Evolutionary conservation across 805 yeast genomes (phyloP).

Genomic region (Kuraishia cidri): DNA sequence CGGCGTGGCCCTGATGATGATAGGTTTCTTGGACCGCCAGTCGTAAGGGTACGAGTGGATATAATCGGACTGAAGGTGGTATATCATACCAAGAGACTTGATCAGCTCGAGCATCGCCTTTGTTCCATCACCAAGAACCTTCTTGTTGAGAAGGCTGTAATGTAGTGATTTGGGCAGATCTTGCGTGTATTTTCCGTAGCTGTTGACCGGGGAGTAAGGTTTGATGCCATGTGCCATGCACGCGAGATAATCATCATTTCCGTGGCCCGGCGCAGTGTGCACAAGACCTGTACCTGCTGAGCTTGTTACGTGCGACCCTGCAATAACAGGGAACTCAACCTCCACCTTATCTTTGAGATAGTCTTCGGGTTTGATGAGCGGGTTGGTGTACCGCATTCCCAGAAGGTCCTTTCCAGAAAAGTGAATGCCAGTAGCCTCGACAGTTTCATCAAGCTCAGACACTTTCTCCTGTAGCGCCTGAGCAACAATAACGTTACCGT

Average conservation of each 20-base stretch:
- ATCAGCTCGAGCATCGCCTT: slow-evolving; percentile 33
- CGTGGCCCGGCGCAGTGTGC: slow-evolving; percentile 98
- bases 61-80: slow-evolving; percentile 38
- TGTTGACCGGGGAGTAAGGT: slow-evolving; percentile 74
- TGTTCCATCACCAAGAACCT: slow-evolving; percentile 58
- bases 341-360: background rate
- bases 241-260: slow-evolving; percentile 80
- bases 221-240: slow-evolving; percentile 50
- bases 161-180: slow-evolving; percentile 38
- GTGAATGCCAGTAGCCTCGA: slow-evolving; percentile 11
- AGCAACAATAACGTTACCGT: slow-evolving; percentile 51
- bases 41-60: slow-evolving; percentile 91
- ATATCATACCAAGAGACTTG: slow-evolving; percentile 31
- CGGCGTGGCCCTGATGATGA: slow-evolving; percentile 90
- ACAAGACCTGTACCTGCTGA: slow-evolving; percentile 91
- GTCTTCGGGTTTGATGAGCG: slow-evolving; percentile 22
- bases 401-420: slow-evolving; percentile 34
- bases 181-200: slow-evolving; percentile 54
- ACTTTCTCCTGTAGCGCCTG: slow-evolving; percentile 32
- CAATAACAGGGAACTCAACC: slow-evolving; percentile 47
- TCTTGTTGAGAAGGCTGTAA: slow-evolving; percentile 28
- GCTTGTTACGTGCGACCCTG: slow-evolving; percentile 76
- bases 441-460: slow-evolving; percentile 17
- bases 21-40: slow-evolving; percentile 95
- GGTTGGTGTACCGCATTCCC: slow-evolving; percentile 43